Evolutionary conservation across 2,329 filamentous ascomycete species (phyloP).

Genomic region (Claviceps capensis): DNA sequence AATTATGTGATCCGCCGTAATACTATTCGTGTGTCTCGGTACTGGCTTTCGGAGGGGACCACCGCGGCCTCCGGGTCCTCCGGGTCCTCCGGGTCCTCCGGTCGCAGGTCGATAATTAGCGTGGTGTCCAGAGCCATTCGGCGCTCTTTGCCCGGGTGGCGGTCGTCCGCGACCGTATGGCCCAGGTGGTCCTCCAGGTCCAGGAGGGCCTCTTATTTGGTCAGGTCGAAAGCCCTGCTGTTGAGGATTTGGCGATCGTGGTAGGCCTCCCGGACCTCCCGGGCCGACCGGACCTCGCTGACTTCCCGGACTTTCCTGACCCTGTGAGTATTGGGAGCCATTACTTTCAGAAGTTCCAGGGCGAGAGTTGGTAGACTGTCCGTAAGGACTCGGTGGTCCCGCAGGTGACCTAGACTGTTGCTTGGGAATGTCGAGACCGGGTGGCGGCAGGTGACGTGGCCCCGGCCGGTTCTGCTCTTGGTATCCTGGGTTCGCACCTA

Average conservation of each 20-base stretch:
- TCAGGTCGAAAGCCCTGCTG: conserved; percentile 16
- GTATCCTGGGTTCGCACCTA: conserved; percentile 32
- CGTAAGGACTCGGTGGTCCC: conserved; percentile 19
- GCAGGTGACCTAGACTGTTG: conserved; percentile 33
- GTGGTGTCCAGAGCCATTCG: conserved; percentile 8
- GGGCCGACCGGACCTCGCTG: too few relatives aligned
- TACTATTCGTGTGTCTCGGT: conserved; percentile 14
- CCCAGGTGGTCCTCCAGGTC: conserved; percentile 9
- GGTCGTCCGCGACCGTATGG: conserved; percentile 12
- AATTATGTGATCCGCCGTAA: conserved; percentile 25
- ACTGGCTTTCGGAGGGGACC: conserved; percentile 17
- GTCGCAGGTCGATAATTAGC: conserved; percentile 14
- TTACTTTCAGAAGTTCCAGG: conserved; percentile 20
- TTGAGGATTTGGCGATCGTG: conserved; percentile 16
- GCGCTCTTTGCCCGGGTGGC: conserved; percentile 7
- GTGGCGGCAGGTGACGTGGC: conserved; percentile 23
- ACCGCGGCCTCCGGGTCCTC: conserved; percentile 11
- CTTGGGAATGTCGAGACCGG: conserved; percentile 26
- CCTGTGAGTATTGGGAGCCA: conserved; percentile 16
- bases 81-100: conserved; percentile 8
- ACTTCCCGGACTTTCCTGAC: not conserved
- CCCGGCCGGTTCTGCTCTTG: conserved; percentile 20
- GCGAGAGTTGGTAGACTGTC: conserved; percentile 17
- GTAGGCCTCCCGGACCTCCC: conserved; percentile 5
- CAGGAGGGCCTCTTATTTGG: conserved; percentile 6